A percentile compares a stretch with the other conserved stretches of the same genome.
phyloP scores from a whole-genome alignment of 2,329 filamentous ascomycete species.

The Trichoderma lentiforme region DNA sequence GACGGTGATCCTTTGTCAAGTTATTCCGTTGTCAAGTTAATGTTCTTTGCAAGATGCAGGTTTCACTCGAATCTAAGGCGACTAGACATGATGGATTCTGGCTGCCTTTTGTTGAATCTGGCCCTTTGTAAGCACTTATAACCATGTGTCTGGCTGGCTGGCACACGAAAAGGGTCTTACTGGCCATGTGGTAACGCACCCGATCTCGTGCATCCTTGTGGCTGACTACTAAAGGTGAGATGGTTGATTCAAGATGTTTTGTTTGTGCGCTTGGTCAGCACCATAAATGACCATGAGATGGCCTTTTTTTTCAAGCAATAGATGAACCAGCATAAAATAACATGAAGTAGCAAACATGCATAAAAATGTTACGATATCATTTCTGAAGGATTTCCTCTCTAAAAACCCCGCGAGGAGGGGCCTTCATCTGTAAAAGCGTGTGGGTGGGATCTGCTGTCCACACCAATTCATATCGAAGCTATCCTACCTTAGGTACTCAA shows the following conservation, averaged over 20 bases:
- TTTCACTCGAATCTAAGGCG: background rate
- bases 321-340: background rate
- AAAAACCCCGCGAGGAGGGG: slow-evolving; percentile 9
- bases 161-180: slow-evolving; percentile 3
- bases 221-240: background rate
- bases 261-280: background rate
- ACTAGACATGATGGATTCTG: background rate
- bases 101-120: background rate
- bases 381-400: background rate
- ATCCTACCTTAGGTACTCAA: background rate
- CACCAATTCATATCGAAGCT: background rate
- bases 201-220: slow-evolving; percentile 4
- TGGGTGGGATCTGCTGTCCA: background rate
- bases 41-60: background rate
- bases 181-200: background rate
- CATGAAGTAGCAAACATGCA: background rate
- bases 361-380: background rate
- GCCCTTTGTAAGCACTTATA: background rate
- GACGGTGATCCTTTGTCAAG: background rate
- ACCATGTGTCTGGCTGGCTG: background rate
- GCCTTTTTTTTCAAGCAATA: background rate
- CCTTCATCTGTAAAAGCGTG: background rate
- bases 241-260: background rate
- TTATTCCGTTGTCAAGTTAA: background rate
- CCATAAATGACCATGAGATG: background rate